A percentile compares a stretch with the other conserved stretches of the same genome.
phyloP scores from a whole-genome alignment of 495 filamentous ascomycete genomes.

The Staphylotrichum tortipilum region DNA sequence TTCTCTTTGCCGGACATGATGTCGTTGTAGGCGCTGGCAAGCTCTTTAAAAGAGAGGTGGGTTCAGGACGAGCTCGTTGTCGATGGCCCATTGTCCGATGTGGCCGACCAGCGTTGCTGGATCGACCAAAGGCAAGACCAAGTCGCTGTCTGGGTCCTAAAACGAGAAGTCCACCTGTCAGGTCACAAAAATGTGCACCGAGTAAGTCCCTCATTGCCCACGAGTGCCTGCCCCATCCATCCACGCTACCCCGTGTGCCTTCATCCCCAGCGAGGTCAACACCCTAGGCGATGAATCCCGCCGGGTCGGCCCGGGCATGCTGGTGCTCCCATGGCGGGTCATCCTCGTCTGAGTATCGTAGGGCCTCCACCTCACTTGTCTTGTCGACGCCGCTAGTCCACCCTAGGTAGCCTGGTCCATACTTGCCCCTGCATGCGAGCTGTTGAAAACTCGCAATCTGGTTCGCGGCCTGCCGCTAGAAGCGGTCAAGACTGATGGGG shows the following conservation, averaged over 20 bases:
- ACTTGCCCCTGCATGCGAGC: conserved; percentile 4
- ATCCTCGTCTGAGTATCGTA: background rate
- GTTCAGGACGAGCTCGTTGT: too few relatives aligned
- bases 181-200: background rate
- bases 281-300: too few relatives aligned
- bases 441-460: conserved; percentile 4
- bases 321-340: background rate
- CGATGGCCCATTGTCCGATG: too few relatives aligned
- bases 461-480: background rate
- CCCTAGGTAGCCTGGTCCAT: background rate
- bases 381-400: conserved; percentile 7
- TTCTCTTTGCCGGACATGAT: too few relatives aligned
- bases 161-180: conserved; percentile 1
- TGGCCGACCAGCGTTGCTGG: too few relatives aligned
- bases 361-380: background rate
- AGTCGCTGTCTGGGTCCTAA: too few relatives aligned
- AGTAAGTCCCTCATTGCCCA: too few relatives aligned
- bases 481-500: background rate
- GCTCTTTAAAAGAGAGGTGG: too few relatives aligned
- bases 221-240: background rate
- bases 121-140: too few relatives aligned
- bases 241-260: background rate
- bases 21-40: too few relatives aligned
- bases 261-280: background rate
- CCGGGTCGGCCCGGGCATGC: background rate